Conservation (phyloP, 495 filamentous ascomycete species). For the Podospora australis region DNA sequence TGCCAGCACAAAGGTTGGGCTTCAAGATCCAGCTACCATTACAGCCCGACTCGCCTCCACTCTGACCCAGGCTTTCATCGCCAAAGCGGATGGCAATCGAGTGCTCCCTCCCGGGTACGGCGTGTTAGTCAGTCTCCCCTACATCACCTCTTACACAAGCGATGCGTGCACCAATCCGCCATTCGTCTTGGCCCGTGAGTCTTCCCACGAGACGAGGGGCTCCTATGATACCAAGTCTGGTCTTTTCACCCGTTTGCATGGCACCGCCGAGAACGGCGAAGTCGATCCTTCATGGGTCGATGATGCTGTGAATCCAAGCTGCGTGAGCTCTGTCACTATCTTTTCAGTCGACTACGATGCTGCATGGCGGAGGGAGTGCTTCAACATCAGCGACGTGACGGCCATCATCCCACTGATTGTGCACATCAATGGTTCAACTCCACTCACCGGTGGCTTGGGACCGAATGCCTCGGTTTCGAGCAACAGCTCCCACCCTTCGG, state of each 20-base stretch:
- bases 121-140: conserved; percentile 30
- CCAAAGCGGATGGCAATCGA: conserved; percentile 18
- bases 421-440: conserved; percentile 6
- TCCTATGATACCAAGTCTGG: conserved; percentile 26
- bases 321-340: conserved; percentile 23
- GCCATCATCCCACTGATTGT: conserved; percentile 10
- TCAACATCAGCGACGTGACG: conserved; percentile 10
- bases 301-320: conserved; percentile 10
- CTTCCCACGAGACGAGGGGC: conserved; percentile 21
- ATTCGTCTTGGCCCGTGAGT: conserved; percentile 29
- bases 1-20: conserved; percentile 16
- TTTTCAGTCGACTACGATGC: conserved; percentile 38
- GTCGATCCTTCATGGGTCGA: background rate
- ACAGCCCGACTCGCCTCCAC: conserved; percentile 27
- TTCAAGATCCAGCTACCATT: conserved; percentile 27
- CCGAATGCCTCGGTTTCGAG: conserved; percentile 5
- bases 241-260: conserved; percentile 18
- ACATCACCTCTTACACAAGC: conserved; percentile 26
- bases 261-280: background rate
- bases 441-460: conserved; percentile 2
- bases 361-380: conserved; percentile 2
- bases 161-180: conserved; percentile 28
- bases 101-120: conserved; percentile 36
- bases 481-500: background rate
- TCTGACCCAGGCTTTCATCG: conserved; percentile 27